A percentile compares a stretch with the other conserved stretches of the same genome.
These are phyloP conservation scores for Aphanomyces astaci DNA, from an alignment of 352 stramenopile species.

Conservation along the genomic window DNA sequence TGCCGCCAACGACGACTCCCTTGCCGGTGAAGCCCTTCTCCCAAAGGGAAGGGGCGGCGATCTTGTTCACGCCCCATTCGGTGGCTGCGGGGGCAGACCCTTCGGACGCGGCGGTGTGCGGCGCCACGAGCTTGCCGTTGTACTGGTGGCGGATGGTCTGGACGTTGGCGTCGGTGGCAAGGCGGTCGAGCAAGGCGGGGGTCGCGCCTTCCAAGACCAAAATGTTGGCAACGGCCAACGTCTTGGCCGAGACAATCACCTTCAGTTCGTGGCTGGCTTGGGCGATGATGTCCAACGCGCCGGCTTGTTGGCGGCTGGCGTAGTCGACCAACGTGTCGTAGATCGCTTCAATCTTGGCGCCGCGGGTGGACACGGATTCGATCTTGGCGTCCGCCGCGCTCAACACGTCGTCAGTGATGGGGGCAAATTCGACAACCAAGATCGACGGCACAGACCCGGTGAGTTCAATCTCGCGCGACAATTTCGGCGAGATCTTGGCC, in stretches of 20 bases:
- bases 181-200: background rate
- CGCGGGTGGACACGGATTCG: background rate
- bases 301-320: background rate
- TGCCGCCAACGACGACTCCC: constrained; percentile 20
- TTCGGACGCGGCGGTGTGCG: background rate
- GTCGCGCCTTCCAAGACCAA: background rate
- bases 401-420: background rate
- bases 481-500: background rate
- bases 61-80: constrained; percentile 19
- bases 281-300: background rate
- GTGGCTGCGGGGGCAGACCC: background rate
- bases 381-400: background rate
- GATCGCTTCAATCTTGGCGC: background rate
- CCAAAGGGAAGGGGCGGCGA: constrained; percentile 13
- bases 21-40: constrained; percentile 7
- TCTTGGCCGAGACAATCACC: background rate
- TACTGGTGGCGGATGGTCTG: constrained; percentile 1
- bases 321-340: background rate
- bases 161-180: constrained; percentile 21
- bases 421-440: background rate
- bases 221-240: background rate
- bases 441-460: background rate
- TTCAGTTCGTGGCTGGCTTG: background rate
- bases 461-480: background rate
- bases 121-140: constrained; percentile 3